Conservation (phyloP, 352 stramenopile genomes). For the Pythium sukuiense region DNA sequence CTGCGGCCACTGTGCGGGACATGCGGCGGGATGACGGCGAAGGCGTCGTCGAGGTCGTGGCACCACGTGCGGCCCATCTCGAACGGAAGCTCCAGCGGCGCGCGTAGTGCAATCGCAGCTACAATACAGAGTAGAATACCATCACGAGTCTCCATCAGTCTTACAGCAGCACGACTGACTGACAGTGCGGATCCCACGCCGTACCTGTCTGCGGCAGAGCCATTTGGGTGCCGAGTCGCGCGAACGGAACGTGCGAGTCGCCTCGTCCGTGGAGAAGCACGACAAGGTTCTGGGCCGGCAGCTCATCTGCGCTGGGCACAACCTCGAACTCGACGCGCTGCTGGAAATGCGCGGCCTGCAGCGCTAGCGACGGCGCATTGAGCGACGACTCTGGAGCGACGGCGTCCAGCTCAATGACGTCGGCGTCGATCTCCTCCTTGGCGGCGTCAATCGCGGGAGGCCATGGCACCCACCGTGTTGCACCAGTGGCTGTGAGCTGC, state of each 20-base stretch:
- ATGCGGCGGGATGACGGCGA: constrained; percentile 46
- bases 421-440: neutral
- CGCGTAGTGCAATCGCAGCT: constrained; percentile 45
- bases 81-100: constrained; percentile 55
- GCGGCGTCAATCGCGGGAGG: neutral
- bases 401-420: constrained; percentile 8
- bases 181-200: neutral
- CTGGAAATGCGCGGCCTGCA: constrained; percentile 16
- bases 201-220: constrained; percentile 68
- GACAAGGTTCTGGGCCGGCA: constrained; percentile 52
- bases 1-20: constrained; percentile 41
- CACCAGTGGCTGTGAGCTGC: neutral
- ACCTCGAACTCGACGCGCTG: constrained; percentile 29
- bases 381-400: neutral
- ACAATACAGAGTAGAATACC: neutral
- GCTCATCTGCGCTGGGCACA: constrained; percentile 16
- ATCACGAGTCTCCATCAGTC: too few species aligned
- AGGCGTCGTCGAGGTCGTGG: constrained; percentile 50
- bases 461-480: constrained; percentile 35
- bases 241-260: constrained; percentile 55
- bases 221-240: constrained; percentile 50
- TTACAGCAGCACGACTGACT: too few species aligned
- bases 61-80: constrained; percentile 56
- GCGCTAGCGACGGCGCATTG: constrained; percentile 11
- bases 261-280: constrained; percentile 65